Evolutionary conservation across 495 filamentous ascomycete species (phyloP), one percentile per base, ranked within the genome.

Genomic region (Margaritispora aquatica): DNA sequence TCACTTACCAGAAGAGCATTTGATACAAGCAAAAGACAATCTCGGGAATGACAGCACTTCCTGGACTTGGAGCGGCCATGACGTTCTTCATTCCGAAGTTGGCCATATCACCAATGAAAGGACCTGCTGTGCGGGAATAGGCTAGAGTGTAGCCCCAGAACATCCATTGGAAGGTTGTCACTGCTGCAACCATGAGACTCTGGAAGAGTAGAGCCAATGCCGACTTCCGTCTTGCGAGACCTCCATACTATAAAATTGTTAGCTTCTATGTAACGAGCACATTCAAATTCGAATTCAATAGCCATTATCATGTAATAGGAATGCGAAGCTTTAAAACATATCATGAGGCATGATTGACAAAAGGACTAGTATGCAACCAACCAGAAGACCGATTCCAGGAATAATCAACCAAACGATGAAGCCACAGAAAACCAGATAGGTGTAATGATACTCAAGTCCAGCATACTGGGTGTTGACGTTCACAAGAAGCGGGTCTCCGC

Each of bases 61-160:
- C 93, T 27, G 90, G 88, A 19, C 51, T 57, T 2, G 89, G 90
- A 20, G 78, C 79, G 47, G 80, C 93, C 60, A 96, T 78, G 7
- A 90, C 87, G 71, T 88, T 85, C 72, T 78, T 84, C 63, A 97
- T 84, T 7, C 89, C 93, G 69, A 97, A 88, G 77, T 97, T 93
- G 54, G 82, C 74, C 23, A 98, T 77, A 65, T 92, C 81, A 49
- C 94, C 94, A 65, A 97, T 96, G 74, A 85, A 98, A 0, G 61
- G 57, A 38, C 88, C 91, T 29, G 89, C 93, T 3, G 84, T 80
- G 68, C 88, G 84, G 26, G 89, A 94, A 74, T 97, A 96, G 44
- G 93, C 83, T 36, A 98, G 75, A 7, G 89, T 95, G 69, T 96
- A 97, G 36, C 94, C 94, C 94, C 93, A 97, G 78, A 98, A 96